Conservation (phyloP, 2,329 filamentous ascomycete species). For the Xylogone sp. region DNA sequence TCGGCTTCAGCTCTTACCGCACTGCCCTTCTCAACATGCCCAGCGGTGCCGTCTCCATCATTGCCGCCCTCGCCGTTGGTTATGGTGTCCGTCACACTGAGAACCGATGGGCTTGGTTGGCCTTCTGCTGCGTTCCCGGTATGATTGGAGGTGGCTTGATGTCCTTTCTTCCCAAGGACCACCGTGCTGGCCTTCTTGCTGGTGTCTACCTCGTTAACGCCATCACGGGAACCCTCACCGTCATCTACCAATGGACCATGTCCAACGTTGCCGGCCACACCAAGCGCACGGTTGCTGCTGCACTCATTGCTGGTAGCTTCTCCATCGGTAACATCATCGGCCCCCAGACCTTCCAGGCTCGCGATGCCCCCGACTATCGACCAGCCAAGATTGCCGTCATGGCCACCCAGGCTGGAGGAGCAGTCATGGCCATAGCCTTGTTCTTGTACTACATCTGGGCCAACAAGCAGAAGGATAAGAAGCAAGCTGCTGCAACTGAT, state of each 20-base stretch:
- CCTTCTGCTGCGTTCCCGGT: constrained; percentile 42
- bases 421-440: constrained; percentile 36
- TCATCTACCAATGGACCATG: constrained; percentile 44
- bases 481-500: constrained; percentile 30
- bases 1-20: constrained; percentile 41
- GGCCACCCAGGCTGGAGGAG: constrained; percentile 33
- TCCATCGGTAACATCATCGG: constrained; percentile 53
- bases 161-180: constrained; percentile 45
- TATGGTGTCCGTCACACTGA: constrained; percentile 42
- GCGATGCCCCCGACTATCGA: constrained; percentile 45
- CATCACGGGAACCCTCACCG: constrained; percentile 40
- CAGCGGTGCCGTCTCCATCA: constrained; percentile 48
- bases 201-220: constrained; percentile 50
- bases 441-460: constrained; percentile 48
- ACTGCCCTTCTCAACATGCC: constrained; percentile 53
- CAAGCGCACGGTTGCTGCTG: constrained; percentile 46
- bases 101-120: constrained; percentile 47
- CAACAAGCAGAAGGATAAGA: constrained; percentile 34
- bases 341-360: constrained; percentile 49
- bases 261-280: constrained; percentile 47
- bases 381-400: constrained; percentile 51
- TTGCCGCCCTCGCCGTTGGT: constrained; percentile 45
- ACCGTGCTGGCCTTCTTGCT: constrained; percentile 42
- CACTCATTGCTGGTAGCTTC: constrained; percentile 44
- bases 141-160: constrained; percentile 39